These are phyloP conservation scores for Leucosporidium yakuticum DNA, from an alignment of 768 basidiomycete genomes.

Conservation along the genomic window DNA sequence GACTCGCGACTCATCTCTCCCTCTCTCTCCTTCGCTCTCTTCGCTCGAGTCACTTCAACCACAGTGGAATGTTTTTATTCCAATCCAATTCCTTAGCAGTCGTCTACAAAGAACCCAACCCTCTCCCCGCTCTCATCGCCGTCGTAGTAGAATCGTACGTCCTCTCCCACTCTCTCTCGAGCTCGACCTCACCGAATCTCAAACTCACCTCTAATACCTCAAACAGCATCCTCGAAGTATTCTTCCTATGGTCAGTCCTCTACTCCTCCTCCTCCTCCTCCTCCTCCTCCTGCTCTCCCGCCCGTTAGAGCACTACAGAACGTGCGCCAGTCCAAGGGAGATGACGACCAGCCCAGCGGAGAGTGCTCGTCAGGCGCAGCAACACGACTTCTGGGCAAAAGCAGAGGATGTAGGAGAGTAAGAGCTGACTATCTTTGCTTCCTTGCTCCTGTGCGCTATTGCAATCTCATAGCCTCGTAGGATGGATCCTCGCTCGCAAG, in stretches of 20 bases:
- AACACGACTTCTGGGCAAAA: no score
- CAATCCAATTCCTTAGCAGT: not conserved
- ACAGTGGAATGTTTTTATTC: not conserved
- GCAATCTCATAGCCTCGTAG: constrained; percentile 22
- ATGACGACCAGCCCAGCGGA: not conserved
- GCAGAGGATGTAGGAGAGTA: not conserved
- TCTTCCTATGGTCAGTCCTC: constrained; percentile 25
- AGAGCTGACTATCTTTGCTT: not conserved
- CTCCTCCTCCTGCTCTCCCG: no score
- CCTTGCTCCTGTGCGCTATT: not conserved
- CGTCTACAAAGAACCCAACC: constrained; percentile 2
- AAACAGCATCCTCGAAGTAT: constrained; percentile 29
- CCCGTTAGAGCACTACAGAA: no score
- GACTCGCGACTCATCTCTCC: not conserved
- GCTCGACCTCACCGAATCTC: not conserved
- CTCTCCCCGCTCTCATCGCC: constrained; percentile 9
- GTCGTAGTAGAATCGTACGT: constrained; percentile 30
- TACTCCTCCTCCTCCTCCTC: no score
- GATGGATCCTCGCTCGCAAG: constrained; percentile 59
- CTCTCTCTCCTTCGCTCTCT: not conserved
- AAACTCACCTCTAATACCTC: no score
- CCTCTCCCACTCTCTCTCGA: not conserved
- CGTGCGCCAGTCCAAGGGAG: not conserved
- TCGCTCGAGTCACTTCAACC: no score
- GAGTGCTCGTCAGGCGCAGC: not conserved